A percentile compares a stretch with the other conserved stretches of the same genome.
phyloP scores from a whole-genome alignment of 345 rosid species.

The Eucalyptus marginata region DNA sequence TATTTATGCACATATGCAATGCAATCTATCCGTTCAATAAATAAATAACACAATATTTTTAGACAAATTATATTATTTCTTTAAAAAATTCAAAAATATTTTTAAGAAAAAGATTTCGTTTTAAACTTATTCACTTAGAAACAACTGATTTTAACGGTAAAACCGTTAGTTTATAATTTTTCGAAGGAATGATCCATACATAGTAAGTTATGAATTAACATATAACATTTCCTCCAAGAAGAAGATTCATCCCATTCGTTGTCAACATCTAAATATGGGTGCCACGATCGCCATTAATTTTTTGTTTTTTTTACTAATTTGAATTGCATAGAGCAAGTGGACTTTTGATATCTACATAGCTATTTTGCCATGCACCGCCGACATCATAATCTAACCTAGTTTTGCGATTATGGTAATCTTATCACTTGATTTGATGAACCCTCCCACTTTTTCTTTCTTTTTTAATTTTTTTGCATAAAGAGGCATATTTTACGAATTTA shows the following conservation, averaged over 20 bases:
- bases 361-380: not conserved
- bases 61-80: not conserved
- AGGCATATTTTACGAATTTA: not conserved
- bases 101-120: not conserved
- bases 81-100: not conserved
- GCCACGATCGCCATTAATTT: not conserved
- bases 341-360: not conserved
- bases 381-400: fast-evolving
- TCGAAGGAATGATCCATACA: fast-evolving
- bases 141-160: fast-evolving
- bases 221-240: not conserved
- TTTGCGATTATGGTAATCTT: not conserved
- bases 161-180: not conserved
- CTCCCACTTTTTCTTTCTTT: not conserved
- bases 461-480: not conserved
- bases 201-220: not conserved
- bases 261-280: not conserved
- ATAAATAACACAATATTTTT: not conserved
- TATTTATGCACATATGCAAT: not conserved
- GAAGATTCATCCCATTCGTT: fast-evolving
- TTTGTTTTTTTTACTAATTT: not conserved
- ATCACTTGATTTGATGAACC: not conserved
- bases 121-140: not conserved
- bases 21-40: not conserved
- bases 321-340: fast-evolving